Evolutionary conservation across 2,329 filamentous ascomycete species (phyloP).

Genomic region (Metarhizium guizhouense): DNA sequence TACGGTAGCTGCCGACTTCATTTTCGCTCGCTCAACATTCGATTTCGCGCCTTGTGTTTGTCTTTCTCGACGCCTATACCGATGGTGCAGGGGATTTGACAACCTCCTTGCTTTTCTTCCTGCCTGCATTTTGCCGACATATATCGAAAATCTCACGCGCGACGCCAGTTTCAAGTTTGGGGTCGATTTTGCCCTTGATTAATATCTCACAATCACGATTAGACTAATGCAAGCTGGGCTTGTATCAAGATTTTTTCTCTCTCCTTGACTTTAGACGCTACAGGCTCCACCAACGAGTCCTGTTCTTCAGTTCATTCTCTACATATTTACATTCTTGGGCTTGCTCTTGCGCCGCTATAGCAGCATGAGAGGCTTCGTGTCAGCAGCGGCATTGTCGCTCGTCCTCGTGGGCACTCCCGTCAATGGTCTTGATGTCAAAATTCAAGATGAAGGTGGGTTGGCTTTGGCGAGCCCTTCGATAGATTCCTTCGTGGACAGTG

Average conservation of each 20-base stretch:
- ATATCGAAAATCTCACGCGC: not conserved
- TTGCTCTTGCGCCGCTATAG: not conserved
- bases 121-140: not conserved
- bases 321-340: not conserved
- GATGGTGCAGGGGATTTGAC: not conserved
- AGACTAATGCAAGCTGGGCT: not conserved
- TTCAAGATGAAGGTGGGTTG: slow-evolving; percentile 22
- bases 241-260: not conserved
- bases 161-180: not conserved
- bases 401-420: slow-evolving; percentile 6
- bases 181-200: not conserved
- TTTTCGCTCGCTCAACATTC: not conserved
- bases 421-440: slow-evolving; percentile 22
- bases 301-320: not conserved
- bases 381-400: slow-evolving; percentile 6
- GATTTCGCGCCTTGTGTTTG: not conserved
- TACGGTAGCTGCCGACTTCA: not conserved
- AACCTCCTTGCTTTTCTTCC: not conserved
- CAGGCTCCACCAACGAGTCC: not conserved
- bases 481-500: not conserved
- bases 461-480: not conserved
- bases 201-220: not conserved
- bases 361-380: slow-evolving; percentile 2
- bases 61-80: not conserved
- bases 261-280: not conserved